Evolutionary conservation across 2,329 filamentous ascomycete species (phyloP).

Genomic region (Colletotrichum lentis): DNA sequence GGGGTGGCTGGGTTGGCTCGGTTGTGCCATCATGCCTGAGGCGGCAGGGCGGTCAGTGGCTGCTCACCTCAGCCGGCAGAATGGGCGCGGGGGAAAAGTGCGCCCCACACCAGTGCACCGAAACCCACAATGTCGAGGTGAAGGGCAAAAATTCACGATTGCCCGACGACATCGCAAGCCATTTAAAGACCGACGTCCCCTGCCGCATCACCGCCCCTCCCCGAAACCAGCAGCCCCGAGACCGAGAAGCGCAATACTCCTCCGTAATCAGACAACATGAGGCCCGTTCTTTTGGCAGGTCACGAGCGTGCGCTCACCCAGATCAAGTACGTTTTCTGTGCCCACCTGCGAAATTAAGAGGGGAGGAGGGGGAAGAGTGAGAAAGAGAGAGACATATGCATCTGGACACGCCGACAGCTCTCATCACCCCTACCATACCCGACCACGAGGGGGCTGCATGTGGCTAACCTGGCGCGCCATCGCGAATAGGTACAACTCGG

Average conservation of each 20-base stretch:
- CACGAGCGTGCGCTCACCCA: conserved; percentile 97
- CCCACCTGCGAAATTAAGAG: conserved; percentile 4
- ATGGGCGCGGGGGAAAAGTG: conserved; percentile 37
- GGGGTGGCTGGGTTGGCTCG: conserved; percentile 2
- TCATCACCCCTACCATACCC: conserved; percentile 10
- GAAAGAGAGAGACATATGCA: background rate
- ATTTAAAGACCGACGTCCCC: conserved; percentile 38
- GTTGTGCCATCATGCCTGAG: conserved; percentile 22
- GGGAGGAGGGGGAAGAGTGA: background rate
- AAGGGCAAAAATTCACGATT: conserved; percentile 40
- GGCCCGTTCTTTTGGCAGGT: conserved; percentile 93
- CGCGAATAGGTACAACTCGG: conserved; percentile 77
- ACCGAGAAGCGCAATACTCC: conserved; percentile 36
- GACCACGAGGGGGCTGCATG: conserved; percentile 2
- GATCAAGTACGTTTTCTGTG: conserved; percentile 71
- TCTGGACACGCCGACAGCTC: conserved; percentile 3
- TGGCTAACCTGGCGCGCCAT: conserved; percentile 25
- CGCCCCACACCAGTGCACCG: conserved; percentile 37
- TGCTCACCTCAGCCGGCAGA: conserved; percentile 32
- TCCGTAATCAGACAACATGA: conserved; percentile 70
- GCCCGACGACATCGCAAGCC: conserved; percentile 35
- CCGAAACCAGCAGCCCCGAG: conserved; percentile 33
- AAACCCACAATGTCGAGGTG: conserved; percentile 38
- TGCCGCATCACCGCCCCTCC: conserved; percentile 33
- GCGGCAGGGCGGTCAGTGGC: conserved; percentile 30